Base-by-base conservation (phyloP, 2,329 filamentous ascomycete genomes). In the Paraconiothyrium brasiliense region DNA sequence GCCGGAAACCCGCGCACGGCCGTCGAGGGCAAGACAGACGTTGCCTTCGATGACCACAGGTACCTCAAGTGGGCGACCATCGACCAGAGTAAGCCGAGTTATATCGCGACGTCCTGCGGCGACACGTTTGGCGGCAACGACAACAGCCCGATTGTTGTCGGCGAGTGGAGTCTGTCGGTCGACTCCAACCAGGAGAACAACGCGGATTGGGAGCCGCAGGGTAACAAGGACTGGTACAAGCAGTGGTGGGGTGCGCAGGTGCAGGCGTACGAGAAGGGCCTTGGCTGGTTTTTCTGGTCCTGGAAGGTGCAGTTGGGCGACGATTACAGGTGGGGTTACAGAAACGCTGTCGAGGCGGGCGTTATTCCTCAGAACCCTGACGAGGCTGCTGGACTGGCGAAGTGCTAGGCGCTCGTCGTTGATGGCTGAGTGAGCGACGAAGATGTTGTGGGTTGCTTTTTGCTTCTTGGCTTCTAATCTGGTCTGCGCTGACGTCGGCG, bases 211-310 rank as follows among this genome's bases (percentile, higher is more conserved):
- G 68, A 81, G 70, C 74, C 71, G 27, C 43, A 63, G 11, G 74
- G 70, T 16, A 79, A 81, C 37, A 69, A 72, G 57, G 76, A 72
- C 1, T 90, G 87, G 73, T 89, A 89, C 71, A 75, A 67, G 50
- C 75, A 81, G 48, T 89, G 83, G 81, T 89, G 86, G 74, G 83
- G 84, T 0, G 86, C 86, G 0, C 86, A 89, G 73, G 80, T 84
- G 0, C 78, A 81, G 48, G 76, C 82, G 0, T 89, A 87, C 67
- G 87, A 89, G 76, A 80, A 80, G 59, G 75, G 80, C 16, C 77
- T 79, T 8, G 86, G 86, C 0, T 89, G 85, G 86, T 72, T 86
- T 3, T 89, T 87, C 68, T 89, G 87, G 87, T 82, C 82, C 0
- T 89, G 86, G 87, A 89, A 88, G 75, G 71, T 74, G 3, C 70